A percentile compares a stretch with the other conserved stretches of the same genome.
Conservation (phyloP, 2,329 filamentous ascomycete species). For the Waltergamsia citrina region DNA sequence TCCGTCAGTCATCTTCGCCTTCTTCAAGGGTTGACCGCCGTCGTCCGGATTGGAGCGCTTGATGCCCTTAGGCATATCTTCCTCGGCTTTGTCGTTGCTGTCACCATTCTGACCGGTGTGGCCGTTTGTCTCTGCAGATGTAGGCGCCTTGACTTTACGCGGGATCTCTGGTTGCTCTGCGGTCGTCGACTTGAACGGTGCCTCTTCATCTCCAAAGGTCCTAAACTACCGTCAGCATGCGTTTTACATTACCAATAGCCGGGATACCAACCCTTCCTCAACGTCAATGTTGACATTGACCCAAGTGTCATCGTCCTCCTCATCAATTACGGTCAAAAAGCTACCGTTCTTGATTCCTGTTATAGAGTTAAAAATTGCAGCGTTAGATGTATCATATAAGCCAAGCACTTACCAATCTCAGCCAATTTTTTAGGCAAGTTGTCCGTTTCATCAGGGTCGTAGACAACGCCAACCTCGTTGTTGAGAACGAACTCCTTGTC, state of each 20-base stretch:
- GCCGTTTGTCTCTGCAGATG: conserved; percentile 26
- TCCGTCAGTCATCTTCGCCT: conserved; percentile 29
- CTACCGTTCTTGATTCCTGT: conserved; percentile 59
- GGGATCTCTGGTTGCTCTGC: conserved; percentile 39
- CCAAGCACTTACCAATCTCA: conserved; percentile 52
- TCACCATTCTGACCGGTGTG: conserved; percentile 29
- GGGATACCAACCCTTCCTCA: conserved; percentile 23
- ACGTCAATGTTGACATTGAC: conserved; percentile 73
- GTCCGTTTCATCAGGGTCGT: conserved; percentile 81
- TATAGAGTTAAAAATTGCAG: conserved; percentile 12
- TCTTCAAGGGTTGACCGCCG: conserved; percentile 33
- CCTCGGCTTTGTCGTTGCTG: conserved; percentile 18
- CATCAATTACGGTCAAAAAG: conserved; percentile 79
- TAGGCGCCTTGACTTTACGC: conserved; percentile 33
- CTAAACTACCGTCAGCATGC: conserved; percentile 23
- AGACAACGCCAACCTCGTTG: conserved; percentile 68
- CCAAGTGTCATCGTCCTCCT: conserved; percentile 62
- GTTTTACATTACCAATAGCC: background rate
- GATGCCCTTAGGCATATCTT: conserved; percentile 19
- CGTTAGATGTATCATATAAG: background rate
- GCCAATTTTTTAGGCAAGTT: conserved; percentile 72
- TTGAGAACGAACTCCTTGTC: conserved; percentile 70
- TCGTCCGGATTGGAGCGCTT: conserved; percentile 40
- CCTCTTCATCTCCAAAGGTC: conserved; percentile 32
- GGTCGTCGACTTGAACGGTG: conserved; percentile 41